phyloP scores from a whole-genome alignment of 352 stramenopile genomes.

The Globisporangium echinulatum region DNA sequence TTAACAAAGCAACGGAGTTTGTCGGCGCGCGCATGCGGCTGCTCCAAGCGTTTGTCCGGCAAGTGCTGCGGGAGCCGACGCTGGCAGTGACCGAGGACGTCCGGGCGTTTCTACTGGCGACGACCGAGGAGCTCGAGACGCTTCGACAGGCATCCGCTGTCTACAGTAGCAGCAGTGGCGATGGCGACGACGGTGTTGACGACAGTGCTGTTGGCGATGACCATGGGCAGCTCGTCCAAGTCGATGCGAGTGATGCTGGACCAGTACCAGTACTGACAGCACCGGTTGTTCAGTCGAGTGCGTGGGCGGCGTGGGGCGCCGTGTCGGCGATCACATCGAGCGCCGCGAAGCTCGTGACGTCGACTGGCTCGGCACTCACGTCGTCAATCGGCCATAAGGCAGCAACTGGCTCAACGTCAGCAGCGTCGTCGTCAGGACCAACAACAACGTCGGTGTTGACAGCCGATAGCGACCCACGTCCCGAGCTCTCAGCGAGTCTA shows the following conservation, averaged over 20 bases:
- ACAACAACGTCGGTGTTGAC: slow-evolving; percentile 1
- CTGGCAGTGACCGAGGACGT: slow-evolving; percentile 67
- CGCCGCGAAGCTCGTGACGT: slow-evolving; percentile 70
- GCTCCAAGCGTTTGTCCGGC: slow-evolving; percentile 71
- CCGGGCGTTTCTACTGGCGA: slow-evolving; percentile 66
- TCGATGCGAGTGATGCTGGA: no score
- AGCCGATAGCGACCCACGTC: slow-evolving; percentile 3
- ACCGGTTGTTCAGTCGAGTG: slow-evolving; percentile 19
- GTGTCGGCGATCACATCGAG: slow-evolving; percentile 67
- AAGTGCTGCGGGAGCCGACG: slow-evolving; percentile 60
- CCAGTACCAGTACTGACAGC: slow-evolving; percentile 8
- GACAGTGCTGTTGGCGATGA: no score
- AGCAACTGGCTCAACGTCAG: slow-evolving; percentile 13
- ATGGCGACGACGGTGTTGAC: no score
- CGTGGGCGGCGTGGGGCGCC: slow-evolving; percentile 65
- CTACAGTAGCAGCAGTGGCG: slow-evolving; percentile 12
- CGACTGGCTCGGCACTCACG: slow-evolving; percentile 46
- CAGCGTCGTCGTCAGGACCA: slow-evolving; percentile 1
- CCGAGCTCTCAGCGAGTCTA: slow-evolving; percentile 60
- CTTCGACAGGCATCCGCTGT: slow-evolving; percentile 41
- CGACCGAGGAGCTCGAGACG: slow-evolving; percentile 77
- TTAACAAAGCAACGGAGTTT: slow-evolving; percentile 85
- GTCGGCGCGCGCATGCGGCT: slow-evolving; percentile 77
- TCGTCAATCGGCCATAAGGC: slow-evolving; percentile 29
- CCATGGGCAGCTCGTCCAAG: no score